Base-by-base conservation (phyloP, 805 yeast genomes). In the Candida schatavii region DNA sequence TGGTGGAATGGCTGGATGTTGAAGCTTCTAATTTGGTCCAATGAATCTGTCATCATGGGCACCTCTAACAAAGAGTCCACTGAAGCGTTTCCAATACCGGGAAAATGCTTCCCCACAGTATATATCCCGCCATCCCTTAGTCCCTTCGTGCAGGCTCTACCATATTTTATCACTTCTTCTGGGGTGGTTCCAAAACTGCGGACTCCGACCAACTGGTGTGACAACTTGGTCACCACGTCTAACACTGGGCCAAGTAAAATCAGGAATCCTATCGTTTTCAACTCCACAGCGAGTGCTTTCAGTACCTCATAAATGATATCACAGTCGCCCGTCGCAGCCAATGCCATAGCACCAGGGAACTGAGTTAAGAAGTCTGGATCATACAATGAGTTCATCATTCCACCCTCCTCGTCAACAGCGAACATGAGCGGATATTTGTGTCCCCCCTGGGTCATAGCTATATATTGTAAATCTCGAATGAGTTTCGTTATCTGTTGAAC, bases 281-380 rank as follows among this genome's bases (percentile, higher is more conserved):
- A 63, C 50, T 80, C 83, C 14, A 54, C 48, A 0, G 82, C 83
- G 7, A 79, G 54, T 2, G 84, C 85, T 33, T 72, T 68, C 42
- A 74, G 73, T 2, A 78, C 74, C 33, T 78, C 65, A 45, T 72
- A 73, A 6, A 77, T 80, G 45, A 78, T 54, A 4, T 70, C 71
- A 10, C 62, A 52, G 41, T 75, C 72, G 9, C 75, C 75, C 0
- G 81, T 69, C 17, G 84, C 83, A 2, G 78, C 76, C 18, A 80
- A 56, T 3, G 81, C 83, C 85, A 80, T 80, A 21, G 82, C 81
- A 3, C 84, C 79, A 1, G 85, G 85, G 50, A 75, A 78, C 54
- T 79, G 84, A 7, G 80, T 72, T 17, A 80, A 55, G 43, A 59
- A 62, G 7, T 68, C 68, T 7, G 72, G 68, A 53, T 80, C 85